Conservation (phyloP, 352 stramenopile species). For the Phytophthora macrochlamydospora region DNA sequence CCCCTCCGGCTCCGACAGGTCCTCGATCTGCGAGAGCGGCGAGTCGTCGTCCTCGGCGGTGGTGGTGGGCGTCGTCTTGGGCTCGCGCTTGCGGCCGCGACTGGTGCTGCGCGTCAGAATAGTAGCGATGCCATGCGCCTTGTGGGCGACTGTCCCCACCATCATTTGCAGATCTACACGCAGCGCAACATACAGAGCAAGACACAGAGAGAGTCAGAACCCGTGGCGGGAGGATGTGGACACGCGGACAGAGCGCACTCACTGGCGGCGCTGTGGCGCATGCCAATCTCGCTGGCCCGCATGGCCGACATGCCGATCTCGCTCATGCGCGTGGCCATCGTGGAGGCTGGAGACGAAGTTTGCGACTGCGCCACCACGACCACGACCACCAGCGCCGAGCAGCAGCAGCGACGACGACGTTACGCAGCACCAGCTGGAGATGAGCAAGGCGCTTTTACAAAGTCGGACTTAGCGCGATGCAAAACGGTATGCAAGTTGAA, state of each 20-base stretch:
- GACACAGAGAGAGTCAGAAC: conserved; percentile 21
- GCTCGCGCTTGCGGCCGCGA: conserved; percentile 17
- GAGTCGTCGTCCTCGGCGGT: conserved; percentile 33
- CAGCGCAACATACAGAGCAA: background rate
- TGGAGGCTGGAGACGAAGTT: conserved; percentile 17
- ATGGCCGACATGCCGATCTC: conserved; percentile 39
- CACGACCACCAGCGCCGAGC: background rate
- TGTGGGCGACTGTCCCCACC: conserved; percentile 35
- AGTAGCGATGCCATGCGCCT: conserved; percentile 31
- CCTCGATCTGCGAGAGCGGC: conserved; percentile 30
- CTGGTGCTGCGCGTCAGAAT: conserved; percentile 30
- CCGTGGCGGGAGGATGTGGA: conserved; percentile 26
- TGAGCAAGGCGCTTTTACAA: background rate
- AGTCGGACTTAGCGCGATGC: no score
- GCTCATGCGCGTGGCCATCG: conserved; percentile 39
- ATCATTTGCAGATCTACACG: conserved; percentile 39
- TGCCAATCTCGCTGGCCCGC: conserved; percentile 42
- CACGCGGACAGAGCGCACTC: conserved; percentile 3
- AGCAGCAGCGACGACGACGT: background rate
- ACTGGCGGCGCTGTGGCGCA: conserved; percentile 45
- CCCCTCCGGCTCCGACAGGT: conserved; percentile 25
- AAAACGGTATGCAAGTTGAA: background rate
- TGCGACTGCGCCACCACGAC: conserved; percentile 6
- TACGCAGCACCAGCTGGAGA: background rate
- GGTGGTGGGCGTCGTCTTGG: conserved; percentile 30